Evolutionary conservation across 1,284 basidiomycete species (phyloP), one percentile per base, ranked within the genome.

Genomic region (Austroboletus niveus): DNA sequence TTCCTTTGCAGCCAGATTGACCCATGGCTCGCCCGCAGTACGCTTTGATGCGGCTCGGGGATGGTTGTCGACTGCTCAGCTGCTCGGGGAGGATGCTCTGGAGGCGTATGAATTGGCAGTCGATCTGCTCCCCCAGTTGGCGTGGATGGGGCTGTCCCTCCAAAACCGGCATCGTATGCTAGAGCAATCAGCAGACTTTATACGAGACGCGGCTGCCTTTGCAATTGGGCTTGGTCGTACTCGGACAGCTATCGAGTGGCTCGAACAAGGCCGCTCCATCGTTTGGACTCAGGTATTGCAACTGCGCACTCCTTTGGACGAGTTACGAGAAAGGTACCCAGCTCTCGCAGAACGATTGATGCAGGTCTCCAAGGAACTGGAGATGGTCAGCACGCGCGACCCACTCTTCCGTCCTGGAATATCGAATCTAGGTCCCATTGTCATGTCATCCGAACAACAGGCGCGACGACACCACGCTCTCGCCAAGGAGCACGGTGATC

Each of bases 201-300:
- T 30, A 24, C 39, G 30, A 17, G 39, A 42, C 24, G 47, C 47
- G 1, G 31, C 47, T 1, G 47, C 39, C 1, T 10, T 14, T 17
- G 39, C 30, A 4, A 44, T 49, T 29, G 27, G 30, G 4, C 8
- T 24, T 22, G 5, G 11, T 8, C 34, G 20, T 5, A 22, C n/a
- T 6, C 24, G 44, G 20, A 45, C 34, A 8, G 48, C 48, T 3
- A n/a, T 49, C 17, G 42, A 49, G 15, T 44, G 42, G 48, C 42
- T 49, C 17, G 43, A 49, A 24, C 48, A 49, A 17, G 49, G 49
- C 27, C 49, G 49, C 14, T 40, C 42, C 20, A 32, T 46, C 22
- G 43, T 45, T 3, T 34, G 49, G 38, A 8, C 15, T 27, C 43
- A 50, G 31, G 7, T 50, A 4, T 40, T 41, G 29, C 49, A 50